These are phyloP conservation scores for Ganoderma leucocontextum DNA, from an alignment of 1,284 basidiomycete species.

Conservation along the genomic window DNA sequence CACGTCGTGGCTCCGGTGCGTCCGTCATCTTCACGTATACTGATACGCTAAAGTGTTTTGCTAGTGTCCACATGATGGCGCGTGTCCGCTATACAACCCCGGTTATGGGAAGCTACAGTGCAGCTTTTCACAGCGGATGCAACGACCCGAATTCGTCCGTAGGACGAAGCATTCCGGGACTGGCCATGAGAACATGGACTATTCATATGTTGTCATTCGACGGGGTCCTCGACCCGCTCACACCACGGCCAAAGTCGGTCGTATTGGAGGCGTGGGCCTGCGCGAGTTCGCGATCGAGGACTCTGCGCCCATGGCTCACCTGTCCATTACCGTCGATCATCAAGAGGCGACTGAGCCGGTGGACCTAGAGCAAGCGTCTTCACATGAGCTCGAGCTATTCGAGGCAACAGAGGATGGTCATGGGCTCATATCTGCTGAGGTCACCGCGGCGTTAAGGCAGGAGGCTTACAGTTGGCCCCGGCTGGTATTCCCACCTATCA, in stretches of 20 bases:
- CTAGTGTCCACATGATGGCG: slow-evolving; percentile 91
- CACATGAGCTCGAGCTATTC: background rate
- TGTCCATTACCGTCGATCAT: slow-evolving; percentile 53
- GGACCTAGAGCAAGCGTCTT: background rate
- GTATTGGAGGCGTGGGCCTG: slow-evolving; percentile 69
- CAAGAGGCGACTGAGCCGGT: background rate
- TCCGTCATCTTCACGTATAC: slow-evolving; percentile 22
- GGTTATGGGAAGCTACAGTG: slow-evolving; percentile 70
- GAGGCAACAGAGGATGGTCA: background rate
- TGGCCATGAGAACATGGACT: slow-evolving; percentile 88
- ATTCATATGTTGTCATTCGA: slow-evolving; percentile 91
- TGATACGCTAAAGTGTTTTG: slow-evolving; percentile 3
- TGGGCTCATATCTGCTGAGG: slow-evolving; percentile 21
- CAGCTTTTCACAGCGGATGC: slow-evolving; percentile 87
- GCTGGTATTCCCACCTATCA: slow-evolving; percentile 89
- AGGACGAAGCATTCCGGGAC: slow-evolving; percentile 85
- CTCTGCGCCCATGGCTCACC: slow-evolving; percentile 48
- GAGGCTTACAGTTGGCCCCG: slow-evolving; percentile 91
- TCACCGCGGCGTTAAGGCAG: slow-evolving; percentile 59
- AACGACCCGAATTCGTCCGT: slow-evolving; percentile 86
- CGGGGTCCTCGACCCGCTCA: slow-evolving; percentile 74
- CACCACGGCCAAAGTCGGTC: slow-evolving; percentile 57
- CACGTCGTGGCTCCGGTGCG: slow-evolving; percentile 87
- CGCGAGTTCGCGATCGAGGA: slow-evolving; percentile 45
- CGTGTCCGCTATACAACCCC: slow-evolving; percentile 78